Base-by-base conservation (phyloP, 1,139 yeast genomes). In the Hansenula sp. region DNA sequence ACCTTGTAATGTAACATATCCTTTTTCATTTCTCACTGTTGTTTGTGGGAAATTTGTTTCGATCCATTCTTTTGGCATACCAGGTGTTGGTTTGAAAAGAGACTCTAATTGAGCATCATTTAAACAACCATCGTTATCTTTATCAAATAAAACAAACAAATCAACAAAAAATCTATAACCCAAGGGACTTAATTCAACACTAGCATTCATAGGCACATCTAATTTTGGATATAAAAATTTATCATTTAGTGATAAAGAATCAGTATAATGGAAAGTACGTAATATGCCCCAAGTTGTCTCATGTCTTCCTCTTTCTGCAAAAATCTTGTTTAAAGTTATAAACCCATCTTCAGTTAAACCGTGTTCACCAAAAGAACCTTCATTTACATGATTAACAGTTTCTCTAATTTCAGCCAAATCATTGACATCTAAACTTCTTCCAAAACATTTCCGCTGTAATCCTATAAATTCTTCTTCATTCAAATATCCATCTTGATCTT, bases 261-360 rank as follows among this genome's bases (percentile, higher is more conserved):
- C 94, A 0, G 97, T 90, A 55, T 92, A 92, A 55, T 87, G 86
- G 61, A 86, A 92, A 1, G 89, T 76, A 40, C 98, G 64, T 25
- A 92, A 60, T 18, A 92, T 87, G 0, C 96, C 95, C 98, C 98
- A 92, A 0, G 88, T 83, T 0, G 97, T 90, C 59, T 92, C 98
- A 59, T 92, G 97, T 33, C 97, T 69, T 0, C 98, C 98, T 34
- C 79, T 77, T 52, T 88, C 95, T 1, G 95, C 95, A 58, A 84
- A 92, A 28, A 85, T 65, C 54, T 83, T 84, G 61, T 88, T 88
- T 40, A 92, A 65, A 2, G 78, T 64, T 6, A 92, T 65, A 53
- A 92, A 92, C 0, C 95, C 97, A 37, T 76, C 79, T 40, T 75
- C 77, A 0, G 89, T 76, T 3, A 92, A 66, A 0, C 95, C 95